Evolutionary conservation across 495 filamentous ascomycete species (phyloP).

Genomic region (Neurospora sp.): DNA sequence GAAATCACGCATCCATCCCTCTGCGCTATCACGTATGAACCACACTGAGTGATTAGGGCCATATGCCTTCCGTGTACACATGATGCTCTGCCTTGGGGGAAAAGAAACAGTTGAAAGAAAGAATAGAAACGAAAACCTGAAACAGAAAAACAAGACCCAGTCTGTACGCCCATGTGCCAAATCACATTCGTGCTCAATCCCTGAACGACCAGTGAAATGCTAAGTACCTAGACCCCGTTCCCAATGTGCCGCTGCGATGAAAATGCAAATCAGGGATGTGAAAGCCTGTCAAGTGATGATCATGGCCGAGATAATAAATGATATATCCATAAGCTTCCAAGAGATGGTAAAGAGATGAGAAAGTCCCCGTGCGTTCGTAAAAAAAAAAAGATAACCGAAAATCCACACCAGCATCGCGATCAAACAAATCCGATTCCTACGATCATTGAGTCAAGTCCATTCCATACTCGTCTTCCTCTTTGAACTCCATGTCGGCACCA

Average conservation of each 20-base stretch:
- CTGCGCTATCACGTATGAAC: neutral
- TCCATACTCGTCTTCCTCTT: constrained; percentile 81
- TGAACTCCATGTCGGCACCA: constrained; percentile 56
- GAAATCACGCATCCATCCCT: neutral
- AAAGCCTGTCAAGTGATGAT: neutral
- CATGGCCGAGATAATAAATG: neutral
- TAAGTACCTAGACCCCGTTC: constrained; percentile 1
- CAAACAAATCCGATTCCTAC: neutral
- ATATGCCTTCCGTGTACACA: neutral
- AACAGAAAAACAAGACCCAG: constrained; percentile 5
- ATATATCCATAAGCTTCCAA: neutral
- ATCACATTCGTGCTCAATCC: constrained; percentile 1
- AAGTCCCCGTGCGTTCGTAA: constrained; percentile 2
- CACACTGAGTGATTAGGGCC: neutral
- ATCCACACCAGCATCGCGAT: neutral
- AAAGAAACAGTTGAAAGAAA: neutral
- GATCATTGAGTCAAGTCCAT: constrained; percentile 52
- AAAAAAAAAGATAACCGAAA: constrained; percentile 1
- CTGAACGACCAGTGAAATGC: constrained; percentile 14
- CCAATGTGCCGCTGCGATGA: neutral
- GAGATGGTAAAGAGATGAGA: constrained; percentile 19
- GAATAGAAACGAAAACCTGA: neutral
- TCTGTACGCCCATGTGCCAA: neutral
- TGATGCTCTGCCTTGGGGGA: neutral
- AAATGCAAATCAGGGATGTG: constrained; percentile 1